Percentiles rank a stretch among this genome's conserved stretches.
Evolutionary conservation across 2,329 filamentous ascomycete genomes (phyloP).

Genomic region (Sporothrix brasiliensis): DNA sequence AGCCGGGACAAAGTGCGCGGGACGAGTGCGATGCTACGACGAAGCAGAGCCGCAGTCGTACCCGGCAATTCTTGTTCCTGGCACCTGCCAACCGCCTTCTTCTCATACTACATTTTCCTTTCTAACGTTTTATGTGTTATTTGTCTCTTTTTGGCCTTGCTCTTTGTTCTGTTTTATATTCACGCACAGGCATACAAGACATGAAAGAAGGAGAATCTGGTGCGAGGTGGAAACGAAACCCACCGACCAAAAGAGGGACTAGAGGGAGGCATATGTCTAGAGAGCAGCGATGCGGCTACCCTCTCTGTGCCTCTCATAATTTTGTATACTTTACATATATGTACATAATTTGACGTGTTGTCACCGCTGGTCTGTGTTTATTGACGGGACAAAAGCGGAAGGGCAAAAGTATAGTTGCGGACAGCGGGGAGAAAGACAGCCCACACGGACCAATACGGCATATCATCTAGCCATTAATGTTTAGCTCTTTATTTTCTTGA

Average conservation of each 20-base stretch:
- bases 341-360: constrained; percentile 22
- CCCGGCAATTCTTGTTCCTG: neutral
- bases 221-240: neutral
- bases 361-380: neutral
- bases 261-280: neutral
- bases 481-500: constrained; percentile 10
- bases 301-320: constrained; percentile 4
- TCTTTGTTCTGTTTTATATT: constrained; percentile 18
- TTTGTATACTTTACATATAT: constrained; percentile 26
- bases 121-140: neutral
- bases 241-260: neutral
- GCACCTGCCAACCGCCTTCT: neutral
- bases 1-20: neutral
- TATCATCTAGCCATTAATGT: constrained; percentile 24
- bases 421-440: neutral
- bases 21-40: neutral
- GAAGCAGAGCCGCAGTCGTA: neutral
- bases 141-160: constrained; percentile 4
- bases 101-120: neutral
- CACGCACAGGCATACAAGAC: constrained; percentile 15
- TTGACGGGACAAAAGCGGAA: neutral
- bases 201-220: neutral
- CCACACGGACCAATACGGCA: neutral
- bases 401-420: neutral
- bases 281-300: neutral